Evolutionary conservation across 1,139 yeast genomes (phyloP), one percentile per base, ranked within the genome.

Genomic region (Saccharomyces hybrid): DNA sequence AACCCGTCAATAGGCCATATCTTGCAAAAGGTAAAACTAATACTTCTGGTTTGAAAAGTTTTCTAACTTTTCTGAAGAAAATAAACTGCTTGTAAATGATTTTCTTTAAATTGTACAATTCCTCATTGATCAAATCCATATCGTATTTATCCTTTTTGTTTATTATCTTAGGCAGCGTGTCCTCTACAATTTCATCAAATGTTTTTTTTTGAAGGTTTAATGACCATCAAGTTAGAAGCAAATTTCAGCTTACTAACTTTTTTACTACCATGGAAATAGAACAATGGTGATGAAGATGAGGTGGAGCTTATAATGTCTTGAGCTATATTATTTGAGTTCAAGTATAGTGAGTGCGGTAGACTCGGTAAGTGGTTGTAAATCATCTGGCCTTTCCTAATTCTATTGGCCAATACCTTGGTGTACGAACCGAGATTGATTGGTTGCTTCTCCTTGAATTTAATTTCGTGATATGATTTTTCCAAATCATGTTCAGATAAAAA

Each of bases 321-420:
- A 0, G 67, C 71, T 24, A 67, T 57, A 55, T 64, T 61, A 28
- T 62, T 56, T 5, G 66, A 53, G 47, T 62, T 59, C 51, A 67
- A 55, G 51, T 51, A 65, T 29, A 66, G 52, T 14, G 59, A 58
- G 9, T 61, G 60, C 2, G 72, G 72, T 47, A 68, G 54, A 50
- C 60, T 60, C 8, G 72, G 72, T 42, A 68, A 54, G 53, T 66
- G 69, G 50, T 68, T 68, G 55, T 68, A 68, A 6, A 68, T 64
- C 59, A 59, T 60, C 51, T 61, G 61, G 12, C 58, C 58, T 31
- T 60, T 62, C 38, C 56, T 60, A 11, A 65, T 60, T 50, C 71
- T 62, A 0, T 47, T 50, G 7, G 55, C 27, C 24, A 67, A 31
- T 38, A 53, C 54, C 12, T 60, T 61, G 16, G 59, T 58, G 53